Base-by-base conservation (phyloP, 176 grass and related monocot species). In the Hordeum marinum region DNA sequence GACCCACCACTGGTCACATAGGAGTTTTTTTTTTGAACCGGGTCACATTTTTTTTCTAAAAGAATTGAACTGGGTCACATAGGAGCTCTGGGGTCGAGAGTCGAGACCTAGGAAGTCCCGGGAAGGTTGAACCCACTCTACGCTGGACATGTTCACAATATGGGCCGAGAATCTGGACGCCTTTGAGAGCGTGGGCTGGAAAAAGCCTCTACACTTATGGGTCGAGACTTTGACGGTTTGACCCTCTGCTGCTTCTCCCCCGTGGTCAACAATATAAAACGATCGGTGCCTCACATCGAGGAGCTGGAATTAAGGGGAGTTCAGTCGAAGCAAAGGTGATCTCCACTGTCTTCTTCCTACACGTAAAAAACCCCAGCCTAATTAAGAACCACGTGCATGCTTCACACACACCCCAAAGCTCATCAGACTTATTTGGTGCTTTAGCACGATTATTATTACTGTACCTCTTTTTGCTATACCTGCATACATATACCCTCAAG, bases 271-370 rank as follows among this genome's bases (percentile, higher is more conserved):
- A 67, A n/a, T 78, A 48, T 66, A 39, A 24, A 66, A 83, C 21
- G 23, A 61, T 75, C n/a, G 3, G 45, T 67, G 9, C 3, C 89
- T 62, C 55, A 24, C 6, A 52, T 60, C 80, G 45, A 87, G 85
- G 65, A 75, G 36, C 75, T 80, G 75, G 65, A 87, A 84, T 84
- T 66, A 75, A 68, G 89, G 89, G 59, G 37, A 79, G 80, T 50
- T 69, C 17, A 80, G 76, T 18, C 26, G 37, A 87, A 87, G 85
- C 89, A 80, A 84, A 87, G 81, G 85, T n/a, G 21, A 75, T 61
- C 80, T 84, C n/a, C 48, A 0, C 43, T 73, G 65, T 83, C 65
- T 54, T 71, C 13, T 77, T 82, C 62, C 77, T 43, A 29, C 29
- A 29, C 29, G 29, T 29, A 29, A 29, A 29, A 29, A 63, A 76